Conservation (phyloP, 805 yeast genomes). For the Candida yuanshanica region DNA sequence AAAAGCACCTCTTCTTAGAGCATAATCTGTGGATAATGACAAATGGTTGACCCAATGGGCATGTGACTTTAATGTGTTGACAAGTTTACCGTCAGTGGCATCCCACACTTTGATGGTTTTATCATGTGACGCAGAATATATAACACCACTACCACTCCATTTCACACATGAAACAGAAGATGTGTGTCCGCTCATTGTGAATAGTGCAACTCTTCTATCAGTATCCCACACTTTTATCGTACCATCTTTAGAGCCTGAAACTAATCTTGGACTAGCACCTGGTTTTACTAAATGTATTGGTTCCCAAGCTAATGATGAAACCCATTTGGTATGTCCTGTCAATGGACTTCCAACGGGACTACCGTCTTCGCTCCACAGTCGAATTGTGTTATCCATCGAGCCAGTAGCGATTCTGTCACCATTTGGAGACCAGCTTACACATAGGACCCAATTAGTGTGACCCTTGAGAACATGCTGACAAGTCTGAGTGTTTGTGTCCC, state of each 20-base stretch:
- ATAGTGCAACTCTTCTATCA: slow-evolving; percentile 53
- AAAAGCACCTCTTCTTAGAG: slow-evolving; percentile 79
- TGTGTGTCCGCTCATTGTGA: slow-evolving; percentile 82
- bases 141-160: slow-evolving; percentile 87
- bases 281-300: slow-evolving; percentile 75
- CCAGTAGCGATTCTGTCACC: slow-evolving; percentile 93
- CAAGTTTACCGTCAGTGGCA: slow-evolving; percentile 66
- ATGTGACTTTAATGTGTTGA: slow-evolving; percentile 77
- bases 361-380: slow-evolving; percentile 84
- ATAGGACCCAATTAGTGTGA: slow-evolving; percentile 89
- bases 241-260: slow-evolving; percentile 88
- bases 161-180: slow-evolving; percentile 91
- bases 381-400: slow-evolving; percentile 84
- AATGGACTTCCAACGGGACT: slow-evolving; percentile 67
- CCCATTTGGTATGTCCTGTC: slow-evolving; percentile 83
- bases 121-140: slow-evolving; percentile 91
- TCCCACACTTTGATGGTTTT: slow-evolving; percentile 93
- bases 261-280: slow-evolving; percentile 66
- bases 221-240: slow-evolving; percentile 89
- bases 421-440: slow-evolving; percentile 89
- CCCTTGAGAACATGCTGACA: slow-evolving; percentile 77
- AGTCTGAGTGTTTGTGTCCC: slow-evolving; percentile 96
- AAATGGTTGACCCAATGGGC: slow-evolving; percentile 98
- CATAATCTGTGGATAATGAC: slow-evolving; percentile 86
- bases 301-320: slow-evolving; percentile 88